These are phyloP conservation scores for Taphrina sp. DNA, from an alignment of 1,139 yeast species.

Conservation along the genomic window DNA sequence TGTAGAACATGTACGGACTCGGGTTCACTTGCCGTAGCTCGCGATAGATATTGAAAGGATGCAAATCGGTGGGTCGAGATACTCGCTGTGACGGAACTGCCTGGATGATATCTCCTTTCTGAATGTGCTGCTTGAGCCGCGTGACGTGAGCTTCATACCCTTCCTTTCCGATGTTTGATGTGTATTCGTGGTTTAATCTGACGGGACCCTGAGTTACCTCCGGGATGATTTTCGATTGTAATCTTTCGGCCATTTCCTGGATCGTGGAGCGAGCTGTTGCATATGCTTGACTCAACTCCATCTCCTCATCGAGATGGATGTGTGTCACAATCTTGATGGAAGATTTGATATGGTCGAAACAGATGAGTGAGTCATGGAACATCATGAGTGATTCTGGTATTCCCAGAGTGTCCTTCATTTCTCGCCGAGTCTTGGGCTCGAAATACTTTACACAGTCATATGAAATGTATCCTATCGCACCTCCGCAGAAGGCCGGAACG, in stretches of 20 bases:
- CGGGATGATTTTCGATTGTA: conserved; percentile 51
- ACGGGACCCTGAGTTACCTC: conserved; percentile 73
- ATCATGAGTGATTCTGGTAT: conserved; percentile 90
- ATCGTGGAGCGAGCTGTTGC: conserved; percentile 58
- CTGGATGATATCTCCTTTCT: conserved; percentile 90
- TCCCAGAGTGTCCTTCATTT: conserved; percentile 69
- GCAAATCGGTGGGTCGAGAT: conserved; percentile 88
- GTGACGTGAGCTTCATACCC: conserved; percentile 86
- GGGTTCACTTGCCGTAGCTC: conserved; percentile 95
- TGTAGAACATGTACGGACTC: conserved; percentile 90
- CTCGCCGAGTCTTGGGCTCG: conserved; percentile 80
- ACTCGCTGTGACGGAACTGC: conserved; percentile 98
- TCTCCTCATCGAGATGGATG: conserved; percentile 49
- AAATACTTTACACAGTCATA: conserved; percentile 95
- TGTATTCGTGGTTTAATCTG: conserved; percentile 58
- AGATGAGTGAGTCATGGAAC: conserved; percentile 86
- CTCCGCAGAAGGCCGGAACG: conserved; percentile 79
- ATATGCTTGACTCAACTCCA: conserved; percentile 53
- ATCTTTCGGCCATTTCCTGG: conserved; percentile 53
- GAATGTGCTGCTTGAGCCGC: conserved; percentile 71
- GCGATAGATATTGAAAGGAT: conserved; percentile 93
- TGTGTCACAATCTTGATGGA: conserved; percentile 87
- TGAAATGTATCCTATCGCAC: conserved; percentile 92
- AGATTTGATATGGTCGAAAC: conserved; percentile 90
- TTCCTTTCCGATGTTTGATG: conserved; percentile 85